Base-by-base conservation (phyloP, 371 early-diverging fungal species). In the Furculomyces boomerangus region DNA sequence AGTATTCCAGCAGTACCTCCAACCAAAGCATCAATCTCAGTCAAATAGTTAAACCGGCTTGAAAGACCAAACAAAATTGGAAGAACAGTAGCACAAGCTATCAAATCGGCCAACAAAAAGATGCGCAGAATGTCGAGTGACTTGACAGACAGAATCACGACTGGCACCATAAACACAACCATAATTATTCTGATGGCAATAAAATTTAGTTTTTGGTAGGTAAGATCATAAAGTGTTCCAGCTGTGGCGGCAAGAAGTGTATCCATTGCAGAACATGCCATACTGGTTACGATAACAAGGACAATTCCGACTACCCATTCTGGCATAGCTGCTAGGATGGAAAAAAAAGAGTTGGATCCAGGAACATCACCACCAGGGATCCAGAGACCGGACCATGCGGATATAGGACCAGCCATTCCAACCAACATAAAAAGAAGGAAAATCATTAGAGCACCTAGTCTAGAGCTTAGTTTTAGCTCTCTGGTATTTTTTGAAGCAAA, bases 311-410 rank as follows among this genome's bases (percentile, higher is more conserved):
- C 58, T 0, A 71, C 59, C 71, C 71, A 71, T 3, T 57, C 60
- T 5, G 65, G 39, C 45, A 67, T 57, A 20, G 64, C 63, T 1
- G 67, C 59, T 26, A 71, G 57, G 3, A 71, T 51, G 0, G 68
- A 62, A 50, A 71, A 71, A 39, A 71, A 71, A 7, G 71, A 63
- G 54, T 59, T 60, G 44, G 58, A 62, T 0, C 72, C 72, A 10
- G 68, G 67, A 0, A 64, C 56, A 26, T 52, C 70, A n/a, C 61
- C 58, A 37, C 59, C 63, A 1, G 59, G 49, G 22, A 61, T 54
- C 69, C 71, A 71, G 13, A 65, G 61, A 14, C 72, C 72, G 2
- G 71, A 62, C 71, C 71, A 71, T 2, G 70, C 60, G 22, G 63
- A 62, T 50, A 71, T 55, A 26, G 64, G 65, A 1, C 71, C 72